A percentile compares a stretch with the other conserved stretches of the same genome.
phyloP scores from a whole-genome alignment of 2,329 filamentous ascomycete species.

The Clarireedia hainanense region DNA sequence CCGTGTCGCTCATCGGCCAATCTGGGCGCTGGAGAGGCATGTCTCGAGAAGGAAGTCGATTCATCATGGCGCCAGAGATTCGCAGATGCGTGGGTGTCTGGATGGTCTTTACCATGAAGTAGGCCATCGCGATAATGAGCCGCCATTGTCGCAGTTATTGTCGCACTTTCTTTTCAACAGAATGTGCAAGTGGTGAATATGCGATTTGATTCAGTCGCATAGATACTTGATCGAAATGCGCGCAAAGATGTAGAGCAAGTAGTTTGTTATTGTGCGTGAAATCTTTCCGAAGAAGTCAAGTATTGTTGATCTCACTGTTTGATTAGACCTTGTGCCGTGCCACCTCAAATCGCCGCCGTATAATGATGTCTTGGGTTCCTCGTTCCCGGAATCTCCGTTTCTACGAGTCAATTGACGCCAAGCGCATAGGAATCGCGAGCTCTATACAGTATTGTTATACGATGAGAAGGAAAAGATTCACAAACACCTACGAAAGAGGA shows the following conservation, averaged over 20 bases:
- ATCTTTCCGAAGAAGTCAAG: background rate
- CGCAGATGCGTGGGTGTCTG: conserved; percentile 48
- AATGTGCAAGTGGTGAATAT: too few species aligned
- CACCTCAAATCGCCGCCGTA: background rate
- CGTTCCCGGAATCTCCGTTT: background rate
- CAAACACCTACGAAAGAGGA: too few species aligned
- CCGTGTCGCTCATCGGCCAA: conserved; percentile 35
- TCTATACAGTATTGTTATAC: too few species aligned
- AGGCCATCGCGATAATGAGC: conserved; percentile 17
- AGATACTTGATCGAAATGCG: too few species aligned
- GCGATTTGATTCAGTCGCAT: too few species aligned
- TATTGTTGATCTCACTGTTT: background rate
- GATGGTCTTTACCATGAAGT: conserved; percentile 21
- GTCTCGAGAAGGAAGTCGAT: conserved; percentile 43
- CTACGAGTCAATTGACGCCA: too few species aligned
- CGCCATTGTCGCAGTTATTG: conserved; percentile 18
- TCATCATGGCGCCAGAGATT: conserved; percentile 58
- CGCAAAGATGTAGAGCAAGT: background rate
- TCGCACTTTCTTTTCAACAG: background rate
- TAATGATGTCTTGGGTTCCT: background rate
- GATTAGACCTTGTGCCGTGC: background rate
- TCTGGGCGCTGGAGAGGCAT: conserved; percentile 28
- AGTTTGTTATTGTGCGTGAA: background rate
- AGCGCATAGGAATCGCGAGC: too few species aligned
- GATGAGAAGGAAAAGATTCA: too few species aligned